Evolutionary conservation across 2,329 filamentous ascomycete genomes (phyloP).

Genomic region (Dactylella cylindrospora): DNA sequence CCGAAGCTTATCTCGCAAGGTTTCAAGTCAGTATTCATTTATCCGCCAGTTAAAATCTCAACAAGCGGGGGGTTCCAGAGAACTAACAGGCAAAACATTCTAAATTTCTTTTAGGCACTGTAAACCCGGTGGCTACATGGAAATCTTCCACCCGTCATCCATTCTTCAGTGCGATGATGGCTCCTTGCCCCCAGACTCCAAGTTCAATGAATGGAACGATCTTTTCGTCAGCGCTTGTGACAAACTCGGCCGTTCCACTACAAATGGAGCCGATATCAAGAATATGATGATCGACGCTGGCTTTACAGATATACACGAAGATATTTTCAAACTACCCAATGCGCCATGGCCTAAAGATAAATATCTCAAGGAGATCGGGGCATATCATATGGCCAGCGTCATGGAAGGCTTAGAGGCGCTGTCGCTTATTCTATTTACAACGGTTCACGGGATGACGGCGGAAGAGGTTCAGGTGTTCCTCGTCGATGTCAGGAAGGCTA

Average conservation of each 20-base stretch:
- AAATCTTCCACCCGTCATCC: slow-evolving; percentile 45
- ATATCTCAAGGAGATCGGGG: slow-evolving; percentile 55
- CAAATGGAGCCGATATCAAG: slow-evolving; percentile 44
- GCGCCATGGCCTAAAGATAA: slow-evolving; percentile 57
- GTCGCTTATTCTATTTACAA: slow-evolving; percentile 58
- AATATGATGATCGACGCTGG: slow-evolving; percentile 50
- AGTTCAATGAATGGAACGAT: slow-evolving; percentile 50
- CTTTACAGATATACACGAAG: slow-evolving; percentile 53
- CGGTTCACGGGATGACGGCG: slow-evolving; percentile 56
- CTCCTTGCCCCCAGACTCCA: slow-evolving; percentile 35
- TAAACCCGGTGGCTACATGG: slow-evolving; percentile 40
- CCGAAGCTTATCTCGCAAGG: slow-evolving; percentile 58
- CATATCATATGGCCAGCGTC: slow-evolving; percentile 48
- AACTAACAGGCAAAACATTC: background rate
- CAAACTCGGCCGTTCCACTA: slow-evolving; percentile 48
- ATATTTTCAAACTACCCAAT: slow-evolving; percentile 56
- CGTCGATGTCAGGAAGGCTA: slow-evolving; percentile 56
- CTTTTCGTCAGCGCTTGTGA: slow-evolving; percentile 49
- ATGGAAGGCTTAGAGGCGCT: slow-evolving; percentile 59
- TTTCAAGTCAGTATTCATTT: slow-evolving; percentile 41
- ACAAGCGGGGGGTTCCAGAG: background rate
- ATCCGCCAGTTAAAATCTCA: background rate
- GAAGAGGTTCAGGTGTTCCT: slow-evolving; percentile 58
- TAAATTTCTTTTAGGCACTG: slow-evolving; percentile 5
- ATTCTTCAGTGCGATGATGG: slow-evolving; percentile 28